Conservation (phyloP, 768 basidiomycete species). For the Clitopilus hobsonii region DNA sequence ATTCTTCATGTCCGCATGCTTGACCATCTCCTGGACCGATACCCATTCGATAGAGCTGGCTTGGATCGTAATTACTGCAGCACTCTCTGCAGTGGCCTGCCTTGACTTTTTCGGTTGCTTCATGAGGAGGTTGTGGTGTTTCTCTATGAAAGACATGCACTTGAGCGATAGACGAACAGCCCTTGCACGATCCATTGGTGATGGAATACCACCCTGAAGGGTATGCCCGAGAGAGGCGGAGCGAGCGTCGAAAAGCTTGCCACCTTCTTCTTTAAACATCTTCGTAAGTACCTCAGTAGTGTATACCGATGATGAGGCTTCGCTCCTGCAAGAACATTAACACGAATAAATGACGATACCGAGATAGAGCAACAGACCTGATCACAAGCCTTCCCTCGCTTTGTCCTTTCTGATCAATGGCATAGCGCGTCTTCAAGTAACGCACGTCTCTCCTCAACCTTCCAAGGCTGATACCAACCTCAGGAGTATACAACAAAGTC, state of each 20-base stretch:
- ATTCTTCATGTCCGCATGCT: constrained; percentile 88
- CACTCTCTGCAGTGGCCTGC: constrained; percentile 58
- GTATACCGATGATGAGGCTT: constrained; percentile 83
- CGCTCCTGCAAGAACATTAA: constrained; percentile 55
- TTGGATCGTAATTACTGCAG: constrained; percentile 91
- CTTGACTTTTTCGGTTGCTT: constrained; percentile 48
- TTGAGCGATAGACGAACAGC: constrained; percentile 86
- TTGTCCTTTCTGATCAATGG: constrained; percentile 81
- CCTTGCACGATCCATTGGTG: constrained; percentile 89
- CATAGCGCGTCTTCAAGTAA: constrained; percentile 83
- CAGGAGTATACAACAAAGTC: constrained; percentile 90
- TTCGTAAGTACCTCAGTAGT: constrained; percentile 88
- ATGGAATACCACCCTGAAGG: constrained; percentile 92
- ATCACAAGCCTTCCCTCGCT: constrained; percentile 93
- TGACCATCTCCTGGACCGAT: constrained; percentile 76
- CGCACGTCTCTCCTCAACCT: constrained; percentile 78
- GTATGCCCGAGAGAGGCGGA: constrained; percentile 97
- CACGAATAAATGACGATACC: background rate
- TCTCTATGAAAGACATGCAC: constrained; percentile 93
- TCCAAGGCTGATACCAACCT: constrained; percentile 82
- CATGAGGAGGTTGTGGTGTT: constrained; percentile 58
- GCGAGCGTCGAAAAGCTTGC: constrained; percentile 85
- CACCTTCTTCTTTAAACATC: constrained; percentile 96
- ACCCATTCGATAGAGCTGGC: constrained; percentile 78
- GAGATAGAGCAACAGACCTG: constrained; percentile 39